Evolutionary conservation across 2,329 filamentous ascomycete species (phyloP).

Genomic region (Nemania sp.): DNA sequence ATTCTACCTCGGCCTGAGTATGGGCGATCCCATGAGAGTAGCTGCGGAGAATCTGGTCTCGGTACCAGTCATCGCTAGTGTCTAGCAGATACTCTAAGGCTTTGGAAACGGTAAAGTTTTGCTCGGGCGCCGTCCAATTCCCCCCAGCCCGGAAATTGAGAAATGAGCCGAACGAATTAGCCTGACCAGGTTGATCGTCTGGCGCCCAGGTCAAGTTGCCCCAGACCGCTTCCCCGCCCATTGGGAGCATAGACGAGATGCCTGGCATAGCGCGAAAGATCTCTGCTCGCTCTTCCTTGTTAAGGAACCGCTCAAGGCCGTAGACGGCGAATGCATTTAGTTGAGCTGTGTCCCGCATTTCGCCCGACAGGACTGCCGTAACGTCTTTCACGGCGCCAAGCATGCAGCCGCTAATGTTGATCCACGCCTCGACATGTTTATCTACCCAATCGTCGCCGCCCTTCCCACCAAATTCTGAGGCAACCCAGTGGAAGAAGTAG

Average conservation of each 20-base stretch:
- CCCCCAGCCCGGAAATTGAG: conserved; percentile 81
- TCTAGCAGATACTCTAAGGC: conserved; percentile 82
- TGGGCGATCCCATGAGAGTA: conserved; percentile 93
- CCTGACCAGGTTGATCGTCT: conserved; percentile 82
- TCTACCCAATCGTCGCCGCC: conserved; percentile 93
- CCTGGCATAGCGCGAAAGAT: conserved; percentile 98
- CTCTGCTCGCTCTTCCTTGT: conserved; percentile 88
- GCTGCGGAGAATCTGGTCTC: conserved; percentile 74
- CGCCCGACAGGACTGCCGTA: conserved; percentile 89
- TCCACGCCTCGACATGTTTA: conserved; percentile 89
- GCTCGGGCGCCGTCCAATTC: conserved; percentile 72
- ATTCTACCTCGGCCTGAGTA: conserved; percentile 81
- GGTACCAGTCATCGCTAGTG: conserved; percentile 88
- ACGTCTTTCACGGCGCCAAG: conserved; percentile 92
- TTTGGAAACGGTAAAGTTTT: conserved; percentile 84
- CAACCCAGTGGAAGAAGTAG: conserved; percentile 86
- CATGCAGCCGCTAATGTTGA: conserved; percentile 99
- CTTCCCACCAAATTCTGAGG: conserved; percentile 79
- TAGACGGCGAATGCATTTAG: conserved; percentile 97
- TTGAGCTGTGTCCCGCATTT: conserved; percentile 98
- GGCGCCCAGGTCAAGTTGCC: conserved; percentile 89
- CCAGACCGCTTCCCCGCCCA: conserved; percentile 95
- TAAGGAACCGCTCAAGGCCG: conserved; percentile 94
- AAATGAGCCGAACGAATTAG: conserved; percentile 80
- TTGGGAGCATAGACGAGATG: conserved; percentile 94